A percentile compares a stretch with the other conserved stretches of the same genome.
phyloP scores from a whole-genome alignment of 1,284 basidiomycete genomes.

The Cryptococcus sp. region DNA sequence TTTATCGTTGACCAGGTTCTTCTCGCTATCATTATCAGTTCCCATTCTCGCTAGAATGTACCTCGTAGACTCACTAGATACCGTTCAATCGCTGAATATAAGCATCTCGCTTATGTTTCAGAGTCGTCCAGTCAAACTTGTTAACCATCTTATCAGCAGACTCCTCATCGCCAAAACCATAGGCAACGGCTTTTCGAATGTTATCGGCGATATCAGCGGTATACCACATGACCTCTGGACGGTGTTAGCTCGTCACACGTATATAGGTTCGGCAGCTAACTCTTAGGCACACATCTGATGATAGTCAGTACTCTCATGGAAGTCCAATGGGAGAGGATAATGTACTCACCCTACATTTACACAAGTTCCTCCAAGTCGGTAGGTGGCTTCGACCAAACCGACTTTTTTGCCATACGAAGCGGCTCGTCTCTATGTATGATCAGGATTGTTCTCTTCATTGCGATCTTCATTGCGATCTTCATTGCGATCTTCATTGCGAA shows the following conservation, averaged over 20 bases:
- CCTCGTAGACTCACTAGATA: conserved; percentile 61
- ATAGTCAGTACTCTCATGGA: neutral
- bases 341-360: conserved; percentile 61
- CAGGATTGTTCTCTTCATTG: neutral
- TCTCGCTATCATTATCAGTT: conserved; percentile 49
- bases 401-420: conserved; percentile 92
- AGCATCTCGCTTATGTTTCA: conserved; percentile 92
- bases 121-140: conserved; percentile 80
- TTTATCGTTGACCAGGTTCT: conserved; percentile 79
- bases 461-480: neutral
- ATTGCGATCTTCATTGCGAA: too few relatives aligned
- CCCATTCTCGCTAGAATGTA: neutral
- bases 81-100: conserved; percentile 88
- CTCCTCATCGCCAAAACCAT: conserved; percentile 63
- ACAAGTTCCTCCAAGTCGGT: conserved; percentile 86
- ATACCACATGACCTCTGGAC: conserved; percentile 92
- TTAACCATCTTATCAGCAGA: conserved; percentile 51
- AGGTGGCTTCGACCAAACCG: conserved; percentile 76
- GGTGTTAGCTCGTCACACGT: neutral
- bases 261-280: conserved; percentile 38
- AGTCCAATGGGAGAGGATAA: neutral
- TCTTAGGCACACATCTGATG: conserved; percentile 71
- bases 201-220: conserved; percentile 89
- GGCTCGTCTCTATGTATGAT: conserved; percentile 66
- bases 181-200: conserved; percentile 65